Base-by-base conservation (phyloP, 768 basidiomycete species). In the Galerina sulciceps region DNA sequence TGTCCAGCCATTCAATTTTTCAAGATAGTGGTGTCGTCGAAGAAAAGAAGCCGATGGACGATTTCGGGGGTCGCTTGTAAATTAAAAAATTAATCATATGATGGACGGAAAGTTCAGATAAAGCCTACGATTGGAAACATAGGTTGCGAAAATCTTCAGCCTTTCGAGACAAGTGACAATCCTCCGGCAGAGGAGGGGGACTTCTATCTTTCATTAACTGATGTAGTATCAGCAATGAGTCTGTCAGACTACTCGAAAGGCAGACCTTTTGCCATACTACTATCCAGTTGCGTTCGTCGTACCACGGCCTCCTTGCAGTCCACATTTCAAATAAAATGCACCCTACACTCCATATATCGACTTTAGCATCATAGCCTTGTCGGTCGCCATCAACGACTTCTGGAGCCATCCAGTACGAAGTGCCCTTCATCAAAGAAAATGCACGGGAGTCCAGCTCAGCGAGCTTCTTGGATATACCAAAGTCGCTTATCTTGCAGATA, bases 261-360 rank as follows among this genome's bases (percentile, higher is more conserved):
- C 78, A 49, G 65, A 93, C 95, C 82, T 93, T 89, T 54, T 88
- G 78, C 83, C 96, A 87, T 43, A 96, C 92, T 3, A 89, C 80
- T 60, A 91, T 74, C 3, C 84, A 76, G 1, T 61, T 47, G 61
- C 91, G 85, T 34, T 87, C 85, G 45, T 77, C 85, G 45, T 77
- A 80, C 96, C 96, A 98, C 6, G 96, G 95, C 45, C 93, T 77
- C 62, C 85, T 78, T n/a, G 93, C 96, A 4, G 90, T 89, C 88
- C 93, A 95, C 96, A 99, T 99, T 72, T 99, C 96, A 49, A 95
- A 79, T 13, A 93, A 86, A 36, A 98, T 87, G 71, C 96, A 99
- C 1, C 96, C 96, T 18, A 96, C 79, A 65, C 92, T 91, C 96
- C 96, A 99, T 58, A 99, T 94, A 68, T 99, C 96, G 45, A 96